Conservation (phyloP, 1,284 basidiomycete genomes). For the Cryptococcus sp. region DNA sequence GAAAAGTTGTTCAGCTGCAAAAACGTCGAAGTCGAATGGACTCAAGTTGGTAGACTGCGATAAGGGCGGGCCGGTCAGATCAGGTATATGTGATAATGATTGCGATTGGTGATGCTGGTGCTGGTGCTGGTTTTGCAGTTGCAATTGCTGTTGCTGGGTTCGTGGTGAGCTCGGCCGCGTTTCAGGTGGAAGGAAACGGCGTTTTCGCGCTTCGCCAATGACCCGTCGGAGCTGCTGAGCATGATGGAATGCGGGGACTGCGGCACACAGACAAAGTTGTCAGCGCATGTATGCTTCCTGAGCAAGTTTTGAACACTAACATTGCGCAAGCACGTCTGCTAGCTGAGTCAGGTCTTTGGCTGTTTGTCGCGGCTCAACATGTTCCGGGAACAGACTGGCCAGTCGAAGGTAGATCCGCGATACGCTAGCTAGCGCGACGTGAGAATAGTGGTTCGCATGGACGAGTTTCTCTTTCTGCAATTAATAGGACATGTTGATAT, state of each 20-base stretch:
- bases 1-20: constrained; percentile 8
- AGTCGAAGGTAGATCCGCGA: constrained; percentile 20
- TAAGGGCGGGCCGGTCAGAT: not conserved
- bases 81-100: not conserved
- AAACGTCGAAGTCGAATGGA: constrained; percentile 12
- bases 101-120: not conserved
- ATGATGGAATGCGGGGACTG: constrained; percentile 26
- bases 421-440: constrained; percentile 22
- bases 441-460: constrained; percentile 20
- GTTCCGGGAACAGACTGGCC: constrained; percentile 22
- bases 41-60: not conserved
- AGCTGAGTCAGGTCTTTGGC: constrained; percentile 24
- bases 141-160: not conserved
- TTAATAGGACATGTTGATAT: not conserved
- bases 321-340: constrained; percentile 16
- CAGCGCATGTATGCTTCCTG: not conserved
- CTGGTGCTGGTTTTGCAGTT: not conserved
- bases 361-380: constrained; percentile 17
- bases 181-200: constrained; percentile 20
- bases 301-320: constrained; percentile 4
- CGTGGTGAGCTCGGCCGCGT: constrained; percentile 10
- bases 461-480: constrained; percentile 13
- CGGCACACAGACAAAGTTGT: not conserved
- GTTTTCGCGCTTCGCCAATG: constrained; percentile 18
- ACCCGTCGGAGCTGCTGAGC: constrained; percentile 22